Conservation (phyloP, 2,329 filamentous ascomycete genomes). For the Raffaelea deltoideospora region DNA sequence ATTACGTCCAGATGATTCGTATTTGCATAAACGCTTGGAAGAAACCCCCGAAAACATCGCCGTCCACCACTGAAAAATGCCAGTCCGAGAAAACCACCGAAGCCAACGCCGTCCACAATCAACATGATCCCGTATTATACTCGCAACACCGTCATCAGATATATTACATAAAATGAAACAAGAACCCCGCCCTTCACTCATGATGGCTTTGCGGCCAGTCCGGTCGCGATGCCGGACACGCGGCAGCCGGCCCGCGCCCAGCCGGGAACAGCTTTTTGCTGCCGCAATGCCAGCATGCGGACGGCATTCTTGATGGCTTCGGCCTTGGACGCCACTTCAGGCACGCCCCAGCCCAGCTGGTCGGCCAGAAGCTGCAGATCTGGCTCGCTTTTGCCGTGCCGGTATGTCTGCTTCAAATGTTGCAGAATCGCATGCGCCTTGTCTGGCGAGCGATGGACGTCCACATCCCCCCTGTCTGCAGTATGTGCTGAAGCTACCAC, state of each 20-base stretch:
- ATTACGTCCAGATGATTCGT: too few relatives aligned
- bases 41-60: too few relatives aligned
- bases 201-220: too few relatives aligned
- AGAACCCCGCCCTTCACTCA: background rate
- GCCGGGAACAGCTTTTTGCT: constrained; percentile 1
- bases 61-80: too few relatives aligned
- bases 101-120: background rate
- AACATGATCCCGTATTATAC: background rate
- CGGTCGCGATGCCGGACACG: background rate
- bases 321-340: constrained; percentile 4
- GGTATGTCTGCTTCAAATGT: constrained; percentile 1
- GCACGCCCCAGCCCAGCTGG: constrained; percentile 3
- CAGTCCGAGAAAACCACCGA: background rate
- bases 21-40: too few relatives aligned
- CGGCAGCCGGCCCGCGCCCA: constrained; percentile 5
- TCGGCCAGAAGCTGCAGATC: constrained; percentile 4
- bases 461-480: background rate
- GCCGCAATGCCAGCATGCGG: background rate
- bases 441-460: too few relatives aligned
- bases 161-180: background rate
- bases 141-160: background rate
- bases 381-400: background rate
- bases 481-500: background rate
- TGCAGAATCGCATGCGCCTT: constrained; percentile 3
- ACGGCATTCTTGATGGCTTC: constrained; percentile 6